Conservation (phyloP, 1,139 yeast species). For the Taphrina deformans region DNA sequence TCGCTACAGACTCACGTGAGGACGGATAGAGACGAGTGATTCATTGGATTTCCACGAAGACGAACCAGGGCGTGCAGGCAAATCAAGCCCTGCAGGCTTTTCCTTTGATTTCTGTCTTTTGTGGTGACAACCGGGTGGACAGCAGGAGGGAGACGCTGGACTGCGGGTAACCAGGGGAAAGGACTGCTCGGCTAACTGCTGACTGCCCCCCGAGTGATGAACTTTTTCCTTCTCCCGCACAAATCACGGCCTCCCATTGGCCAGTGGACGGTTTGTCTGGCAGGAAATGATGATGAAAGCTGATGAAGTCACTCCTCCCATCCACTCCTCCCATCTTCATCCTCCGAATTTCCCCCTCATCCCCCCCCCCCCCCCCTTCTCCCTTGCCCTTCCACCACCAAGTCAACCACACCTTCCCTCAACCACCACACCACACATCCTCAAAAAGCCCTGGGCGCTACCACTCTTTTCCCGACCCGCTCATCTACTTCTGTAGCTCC, state of each 20-base stretch:
- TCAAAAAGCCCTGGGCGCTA: slow-evolving; percentile 16
- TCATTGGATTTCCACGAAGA: neutral
- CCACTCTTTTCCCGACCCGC: slow-evolving; percentile 6
- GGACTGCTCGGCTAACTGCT: neutral
- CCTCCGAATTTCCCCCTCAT: neutral
- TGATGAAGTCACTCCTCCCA: neutral
- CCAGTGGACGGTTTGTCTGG: no score
- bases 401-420: neutral
- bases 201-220: neutral
- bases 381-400: slow-evolving; percentile 3
- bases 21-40: slow-evolving; percentile 7
- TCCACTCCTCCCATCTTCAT: neutral
- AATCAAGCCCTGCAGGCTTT: neutral
- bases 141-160: neutral
- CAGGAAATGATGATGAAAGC: neutral
- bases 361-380: neutral
- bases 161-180: neutral
- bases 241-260: no score
- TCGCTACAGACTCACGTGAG: neutral
- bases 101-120: neutral
- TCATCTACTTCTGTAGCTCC: neutral
- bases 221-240: no score
- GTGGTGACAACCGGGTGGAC: neutral
- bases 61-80: neutral
- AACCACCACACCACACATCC: slow-evolving; percentile 15